Percentiles rank a stretch among this genome's conserved stretches.
phyloP scores from a whole-genome alignment of 495 filamentous ascomycete genomes.

The Podospora comata region DNA sequence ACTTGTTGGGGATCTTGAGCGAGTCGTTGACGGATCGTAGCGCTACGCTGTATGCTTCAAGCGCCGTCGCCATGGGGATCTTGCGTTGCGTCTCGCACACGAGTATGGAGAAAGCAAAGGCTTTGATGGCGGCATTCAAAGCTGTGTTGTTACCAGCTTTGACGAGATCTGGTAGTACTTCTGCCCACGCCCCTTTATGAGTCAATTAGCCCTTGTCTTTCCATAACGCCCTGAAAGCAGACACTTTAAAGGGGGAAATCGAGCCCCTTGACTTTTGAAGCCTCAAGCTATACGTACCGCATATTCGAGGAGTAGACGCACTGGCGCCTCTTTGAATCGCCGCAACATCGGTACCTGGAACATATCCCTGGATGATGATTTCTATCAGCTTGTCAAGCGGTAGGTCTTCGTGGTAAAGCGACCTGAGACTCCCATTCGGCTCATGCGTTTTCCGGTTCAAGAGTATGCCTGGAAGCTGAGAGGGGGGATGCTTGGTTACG shows the following conservation, averaged over 20 bases:
- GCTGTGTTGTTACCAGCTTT: slow-evolving; percentile 12
- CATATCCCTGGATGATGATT: slow-evolving; percentile 20
- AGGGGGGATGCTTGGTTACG: not conserved
- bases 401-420: not conserved
- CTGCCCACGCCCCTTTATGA: slow-evolving; percentile 29
- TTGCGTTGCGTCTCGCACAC: slow-evolving; percentile 16
- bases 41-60: slow-evolving; percentile 30
- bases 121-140: slow-evolving; percentile 31
- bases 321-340: not conserved
- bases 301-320: slow-evolving; percentile 32
- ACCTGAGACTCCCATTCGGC: too few relatives aligned
- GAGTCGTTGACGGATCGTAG: slow-evolving; percentile 28
- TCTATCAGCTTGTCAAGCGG: slow-evolving; percentile 19
- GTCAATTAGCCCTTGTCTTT: not conserved
- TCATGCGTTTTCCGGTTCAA: not conserved
- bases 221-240: not conserved
- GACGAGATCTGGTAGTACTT: slow-evolving; percentile 33
- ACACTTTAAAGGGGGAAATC: not conserved
- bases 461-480: not conserved
- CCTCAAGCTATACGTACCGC: slow-evolving; percentile 24
- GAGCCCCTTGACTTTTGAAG: not conserved
- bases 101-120: slow-evolving; percentile 31
- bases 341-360: slow-evolving; percentile 11
- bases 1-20: slow-evolving; percentile 18
- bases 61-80: slow-evolving; percentile 13